Evolutionary conservation across 2,329 filamentous ascomycete species (phyloP), one percentile per base, ranked within the genome.

Genomic region (Proliferodiscus dingleyae): DNA sequence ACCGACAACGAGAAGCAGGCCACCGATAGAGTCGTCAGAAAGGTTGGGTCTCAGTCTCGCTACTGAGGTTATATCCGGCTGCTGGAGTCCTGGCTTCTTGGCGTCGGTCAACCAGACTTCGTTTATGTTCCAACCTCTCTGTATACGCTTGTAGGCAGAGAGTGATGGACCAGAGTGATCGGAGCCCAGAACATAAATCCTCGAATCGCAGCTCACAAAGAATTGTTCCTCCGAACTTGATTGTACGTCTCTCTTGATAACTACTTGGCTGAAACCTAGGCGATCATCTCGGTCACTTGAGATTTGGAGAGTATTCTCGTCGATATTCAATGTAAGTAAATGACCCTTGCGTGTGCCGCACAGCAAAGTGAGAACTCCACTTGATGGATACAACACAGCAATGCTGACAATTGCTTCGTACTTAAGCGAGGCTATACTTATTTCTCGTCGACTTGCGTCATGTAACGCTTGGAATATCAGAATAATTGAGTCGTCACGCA

Each of bases 71-170:
- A 82, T 66, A 2, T 66, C 65, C 2, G 75, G 72, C 3, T 74
- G 68, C 7, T 64, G 57, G 51, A 74, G 65, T 26, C 66, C 70
- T 6, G 66, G 59, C 34, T 78, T 70, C 26, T 67, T 68, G 1
- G 67, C 68, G 54, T 80, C 74, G 2, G 74, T 74, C 2, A 73
- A 66, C 69, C 74, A 78, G 11, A 83, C 66, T 37, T 66, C 66
- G 10, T 68, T 37, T 29, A 58, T 55, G 11, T 38, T 34, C 28
- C 46, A 46, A 26, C 11, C 47, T 9, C 26, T 29, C 18, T 43
- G 19, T 26, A 39, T 37, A 9, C 32, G 41, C 9, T 32, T 40
- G 2, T 28, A 32, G 5, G 16, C 16, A 9, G 26, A 22, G 23
- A 23, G 23, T 10, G 28, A 15, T 23, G 22, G 8, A 30, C 15